Conservation (phyloP, 2,329 filamentous ascomycete species). For the Penicillium sp. region DNA sequence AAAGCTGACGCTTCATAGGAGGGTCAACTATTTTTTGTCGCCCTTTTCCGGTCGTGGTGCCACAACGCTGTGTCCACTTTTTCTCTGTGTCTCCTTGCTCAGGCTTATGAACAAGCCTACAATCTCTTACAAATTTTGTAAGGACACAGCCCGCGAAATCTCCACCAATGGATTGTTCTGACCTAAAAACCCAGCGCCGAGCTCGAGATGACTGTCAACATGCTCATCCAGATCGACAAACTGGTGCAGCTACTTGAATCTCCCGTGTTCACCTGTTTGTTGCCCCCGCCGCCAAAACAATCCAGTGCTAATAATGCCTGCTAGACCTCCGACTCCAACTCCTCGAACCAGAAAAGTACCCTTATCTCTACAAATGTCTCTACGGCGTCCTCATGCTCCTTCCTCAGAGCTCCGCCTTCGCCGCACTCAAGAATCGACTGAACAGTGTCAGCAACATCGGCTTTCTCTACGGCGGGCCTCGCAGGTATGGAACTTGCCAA, state of each 20-base stretch:
- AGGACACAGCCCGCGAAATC: constrained; percentile 25
- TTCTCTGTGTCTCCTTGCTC: constrained; percentile 87
- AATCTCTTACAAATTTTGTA: constrained; percentile 93
- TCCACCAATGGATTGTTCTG: constrained; percentile 1
- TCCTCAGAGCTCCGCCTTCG: constrained; percentile 96
- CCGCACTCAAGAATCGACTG: constrained; percentile 88
- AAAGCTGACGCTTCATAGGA: constrained; percentile 53
- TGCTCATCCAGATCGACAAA: constrained; percentile 98
- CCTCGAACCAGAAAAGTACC: constrained; percentile 89
- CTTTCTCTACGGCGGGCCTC: constrained; percentile 76
- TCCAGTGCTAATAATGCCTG: background rate
- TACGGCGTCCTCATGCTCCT: constrained; percentile 96
- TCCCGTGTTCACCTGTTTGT: constrained; percentile 90
- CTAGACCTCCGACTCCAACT: constrained; percentile 88
- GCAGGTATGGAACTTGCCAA: constrained; percentile 59
- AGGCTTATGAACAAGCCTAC: constrained; percentile 97
- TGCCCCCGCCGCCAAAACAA: background rate
- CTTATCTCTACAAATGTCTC: constrained; percentile 93
- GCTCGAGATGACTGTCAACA: constrained; percentile 97
- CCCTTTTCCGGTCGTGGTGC: constrained; percentile 94
- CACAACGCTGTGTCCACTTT: constrained; percentile 98
- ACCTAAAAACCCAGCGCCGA: constrained; percentile 64
- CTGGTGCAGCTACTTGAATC: constrained; percentile 94
- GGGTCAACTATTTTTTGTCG: constrained; percentile 90
- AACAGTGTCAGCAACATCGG: constrained; percentile 97